phyloP scores from a whole-genome alignment of 371 early-diverging fungal genomes.

The Zancudomyces culisetae region DNA sequence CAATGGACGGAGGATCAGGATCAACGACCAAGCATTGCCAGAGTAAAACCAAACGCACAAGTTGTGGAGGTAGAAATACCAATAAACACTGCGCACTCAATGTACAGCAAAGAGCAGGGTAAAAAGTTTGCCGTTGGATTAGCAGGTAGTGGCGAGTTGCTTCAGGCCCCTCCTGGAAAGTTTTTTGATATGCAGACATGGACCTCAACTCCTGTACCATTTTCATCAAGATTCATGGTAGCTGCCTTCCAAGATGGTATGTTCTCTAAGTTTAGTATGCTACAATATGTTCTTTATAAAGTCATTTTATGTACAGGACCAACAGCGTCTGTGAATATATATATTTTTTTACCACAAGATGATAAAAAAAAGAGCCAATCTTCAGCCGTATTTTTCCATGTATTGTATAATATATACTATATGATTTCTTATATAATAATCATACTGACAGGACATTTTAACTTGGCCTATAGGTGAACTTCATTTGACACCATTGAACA shows the following conservation, averaged over 20 bases:
- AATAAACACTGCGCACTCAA: conserved; percentile 39
- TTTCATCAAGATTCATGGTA: conserved; percentile 55
- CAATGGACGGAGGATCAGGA: conserved; percentile 26
- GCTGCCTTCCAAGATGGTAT: conserved; percentile 54
- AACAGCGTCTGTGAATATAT: no score
- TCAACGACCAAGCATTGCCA: conserved; percentile 30
- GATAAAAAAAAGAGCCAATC: no score
- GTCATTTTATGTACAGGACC: no score
- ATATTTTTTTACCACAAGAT: no score
- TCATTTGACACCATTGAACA: conserved; percentile 56
- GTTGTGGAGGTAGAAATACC: conserved; percentile 76
- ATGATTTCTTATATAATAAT: background rate
- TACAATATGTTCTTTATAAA: no score
- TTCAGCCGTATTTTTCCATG: no score
- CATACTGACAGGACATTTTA: background rate
- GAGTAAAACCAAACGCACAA: conserved; percentile 59
- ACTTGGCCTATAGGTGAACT: conserved; percentile 26
- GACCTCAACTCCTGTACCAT: conserved; percentile 52
- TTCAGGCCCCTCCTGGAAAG: conserved; percentile 41
- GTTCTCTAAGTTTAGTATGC: no score
- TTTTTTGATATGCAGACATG: conserved; percentile 56
- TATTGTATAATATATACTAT: no score
- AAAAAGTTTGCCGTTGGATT: conserved; percentile 57
- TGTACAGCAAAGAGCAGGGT: conserved; percentile 59
- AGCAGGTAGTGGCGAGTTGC: conserved; percentile 40